Conservation (phyloP, 192 early-diverging fungal genomes). For the Coemansia brasiliensis region DNA sequence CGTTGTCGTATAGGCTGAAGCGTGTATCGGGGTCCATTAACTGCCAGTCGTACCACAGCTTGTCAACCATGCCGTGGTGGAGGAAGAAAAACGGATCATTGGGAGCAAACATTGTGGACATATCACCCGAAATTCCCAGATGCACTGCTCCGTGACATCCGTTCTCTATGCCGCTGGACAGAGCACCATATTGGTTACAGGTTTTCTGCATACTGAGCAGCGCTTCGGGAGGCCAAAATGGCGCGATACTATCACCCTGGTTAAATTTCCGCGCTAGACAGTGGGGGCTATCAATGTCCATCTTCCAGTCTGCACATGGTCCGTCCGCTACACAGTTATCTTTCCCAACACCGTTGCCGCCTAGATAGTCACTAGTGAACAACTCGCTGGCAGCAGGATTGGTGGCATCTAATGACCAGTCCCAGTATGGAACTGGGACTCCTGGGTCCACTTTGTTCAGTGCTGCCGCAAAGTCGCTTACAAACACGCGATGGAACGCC, state of each 20-base stretch:
- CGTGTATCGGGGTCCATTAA: slow-evolving; percentile 41
- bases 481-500: slow-evolving; percentile 59
- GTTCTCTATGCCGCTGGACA: slow-evolving; percentile 54
- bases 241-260: slow-evolving; percentile 43
- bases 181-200: slow-evolving; percentile 41
- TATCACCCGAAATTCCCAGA: slow-evolving; percentile 55
- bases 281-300: slow-evolving; percentile 37
- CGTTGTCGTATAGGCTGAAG: slow-evolving; percentile 47
- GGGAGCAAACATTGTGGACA: slow-evolving; percentile 58
- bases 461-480: slow-evolving; percentile 54
- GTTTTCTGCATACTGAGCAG: slow-evolving; percentile 50
- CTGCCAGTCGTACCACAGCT: slow-evolving; percentile 63
- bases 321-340: slow-evolving; percentile 44
- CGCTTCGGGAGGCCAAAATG: slow-evolving; percentile 55
- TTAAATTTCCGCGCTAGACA: slow-evolving; percentile 54
- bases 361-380: slow-evolving; percentile 46
- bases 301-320: slow-evolving; percentile 47
- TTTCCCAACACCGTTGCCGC: slow-evolving; percentile 50
- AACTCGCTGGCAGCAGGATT: slow-evolving; percentile 35
- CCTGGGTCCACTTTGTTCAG: slow-evolving; percentile 54
- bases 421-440: slow-evolving; percentile 56
- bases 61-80: slow-evolving; percentile 66
- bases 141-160: slow-evolving; percentile 57
- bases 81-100: slow-evolving; percentile 68
- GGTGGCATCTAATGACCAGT: slow-evolving; percentile 55